phyloP scores from a whole-genome alignment of 352 stramenopile genomes.

The Blastocystis sp. region DNA sequence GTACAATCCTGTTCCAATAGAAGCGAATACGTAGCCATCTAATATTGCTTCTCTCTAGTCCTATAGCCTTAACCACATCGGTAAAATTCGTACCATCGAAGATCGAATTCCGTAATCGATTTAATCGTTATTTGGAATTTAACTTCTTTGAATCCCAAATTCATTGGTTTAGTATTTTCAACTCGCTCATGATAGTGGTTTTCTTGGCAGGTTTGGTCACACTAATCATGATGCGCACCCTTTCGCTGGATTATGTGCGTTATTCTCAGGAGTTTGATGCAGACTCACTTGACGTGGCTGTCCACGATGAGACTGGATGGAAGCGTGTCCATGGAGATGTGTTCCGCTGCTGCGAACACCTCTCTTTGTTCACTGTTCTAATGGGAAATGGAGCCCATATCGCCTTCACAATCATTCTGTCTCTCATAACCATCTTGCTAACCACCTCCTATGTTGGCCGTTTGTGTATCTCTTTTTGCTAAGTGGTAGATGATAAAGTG shows the following conservation, averaged over 20 bases:
- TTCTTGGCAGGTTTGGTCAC: slow-evolving; percentile 85
- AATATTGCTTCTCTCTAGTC: not conserved
- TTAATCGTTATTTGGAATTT: slow-evolving; percentile 94
- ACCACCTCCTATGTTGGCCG: slow-evolving; percentile 62
- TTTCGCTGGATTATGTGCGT: slow-evolving; percentile 85
- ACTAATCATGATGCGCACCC: slow-evolving; percentile 83
- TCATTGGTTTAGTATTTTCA: slow-evolving; percentile 93
- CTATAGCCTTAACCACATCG: slow-evolving; percentile 82
- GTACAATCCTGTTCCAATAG: slow-evolving; percentile 72
- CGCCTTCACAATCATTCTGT: slow-evolving; percentile 79
- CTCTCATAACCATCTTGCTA: slow-evolving; percentile 85
- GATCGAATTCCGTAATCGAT: slow-evolving; percentile 87
- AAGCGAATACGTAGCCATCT: slow-evolving; percentile 63
- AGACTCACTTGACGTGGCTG: slow-evolving; percentile 35
- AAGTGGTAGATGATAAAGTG: slow-evolving; percentile 46
- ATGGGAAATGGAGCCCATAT: slow-evolving; percentile 87
- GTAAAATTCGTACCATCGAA: slow-evolving; percentile 81
- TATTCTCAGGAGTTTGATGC: slow-evolving; percentile 73
- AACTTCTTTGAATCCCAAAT: slow-evolving; percentile 99
- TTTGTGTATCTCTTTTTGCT: not conserved
- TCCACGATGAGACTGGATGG: slow-evolving; percentile 80
- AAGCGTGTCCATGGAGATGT: slow-evolving; percentile 89
- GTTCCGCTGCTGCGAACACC: slow-evolving; percentile 81
- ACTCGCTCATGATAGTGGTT: slow-evolving; percentile 94
- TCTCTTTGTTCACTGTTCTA: slow-evolving; percentile 88